Evolutionary conservation across 139 green algal species (phyloP), one percentile per base, ranked within the genome.

Genomic region (Picochlorum sp.): DNA sequence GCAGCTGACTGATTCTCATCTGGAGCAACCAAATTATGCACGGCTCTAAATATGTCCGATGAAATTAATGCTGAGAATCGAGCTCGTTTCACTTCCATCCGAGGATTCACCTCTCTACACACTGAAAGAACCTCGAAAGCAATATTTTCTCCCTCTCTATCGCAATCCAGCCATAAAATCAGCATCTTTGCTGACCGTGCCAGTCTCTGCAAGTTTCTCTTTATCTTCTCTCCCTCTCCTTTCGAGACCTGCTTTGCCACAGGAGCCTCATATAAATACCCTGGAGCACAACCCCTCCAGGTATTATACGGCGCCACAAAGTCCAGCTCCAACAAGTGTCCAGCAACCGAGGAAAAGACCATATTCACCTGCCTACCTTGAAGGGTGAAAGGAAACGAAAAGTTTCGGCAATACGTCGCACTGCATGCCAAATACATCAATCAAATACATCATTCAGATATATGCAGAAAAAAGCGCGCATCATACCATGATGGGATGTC

Each of bases 111-210:
- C 20, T 58, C 62, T 9, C 57, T 41, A 72, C 89, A 96, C 15
- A 95, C 86, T n/a, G 84, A 54, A 16, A 95, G 78, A 10, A 98
- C 92, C 83, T 99, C 94, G 69, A 95, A 98, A 4, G 85, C 80
- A 66, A 99, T 99, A 79, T 96, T 96, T 72, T 99, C 94, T 3
- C 94, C 94, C 73, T 99, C 94, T 2, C 94, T 54, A 66, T 99
- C 94, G 69, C 94, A 98, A 72, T 99, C 94, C 66, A 99, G 84
- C 94, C 94, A 99, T 51, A 99, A 80, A 21, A 97, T 78, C 51
- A 99, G 85, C 85, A 74, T 85, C 23, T 92, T 65, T 23, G 63
- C 75, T 10, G 65, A 57, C 16, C 82, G 59, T 6, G 86, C 77
- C 69, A 91, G 80, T 65, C 81, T 61, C 74, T 90, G 63, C 57